Base-by-base conservation (phyloP, 176 grass and related monocot species). In the Rhipidocladum racemiflorum region DNA sequence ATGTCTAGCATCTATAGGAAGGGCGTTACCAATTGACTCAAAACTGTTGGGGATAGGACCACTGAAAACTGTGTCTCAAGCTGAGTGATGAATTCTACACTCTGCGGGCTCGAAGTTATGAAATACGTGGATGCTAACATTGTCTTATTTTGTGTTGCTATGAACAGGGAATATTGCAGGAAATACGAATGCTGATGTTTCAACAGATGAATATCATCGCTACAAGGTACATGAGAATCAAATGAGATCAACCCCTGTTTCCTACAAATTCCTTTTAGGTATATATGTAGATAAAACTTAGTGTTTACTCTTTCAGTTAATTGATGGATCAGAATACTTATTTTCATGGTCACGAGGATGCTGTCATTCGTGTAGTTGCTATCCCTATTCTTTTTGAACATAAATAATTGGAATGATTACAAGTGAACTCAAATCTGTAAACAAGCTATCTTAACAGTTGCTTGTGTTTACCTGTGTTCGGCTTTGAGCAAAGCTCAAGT, bases 171-270 rank as follows among this genome's bases (percentile, higher is more conserved):
- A 77, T 7, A 92, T 90, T 62, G 72, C 84, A 0, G 85, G 64
- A 11, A 74, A 85, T 50, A 76, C 28, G 7, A 92, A 89, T 45
- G 91, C 87, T 0, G 91, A 92, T 90, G 91, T 92, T 61, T 20
- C 91, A 4, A 90, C 83, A 7, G 91, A 92, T 35, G 87, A 92
- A 25, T 92, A 92, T 64, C 87, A 92, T 87, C 91, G 32, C 21
- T 92, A 90, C 81, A 92, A 90, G 91, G 90, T 84, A 66, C 55
- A 38, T 68, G 53, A 1, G 11, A 69, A 25, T 29, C 50, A 61
- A 36, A 78, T 17, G 23, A 8, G 16, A 16, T 6, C 36, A 13
- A 30, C 34, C 48, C 34, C 24, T 49, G 15, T 50, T 72, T 88
- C 54, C 40, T 55, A 10, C 43, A 10, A 21, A 30, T 53, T 61